Evolutionary conservation across 2,329 filamentous ascomycete species (phyloP), one percentile per base, ranked within the genome.

Genomic region (Paecilomyces sp.): DNA sequence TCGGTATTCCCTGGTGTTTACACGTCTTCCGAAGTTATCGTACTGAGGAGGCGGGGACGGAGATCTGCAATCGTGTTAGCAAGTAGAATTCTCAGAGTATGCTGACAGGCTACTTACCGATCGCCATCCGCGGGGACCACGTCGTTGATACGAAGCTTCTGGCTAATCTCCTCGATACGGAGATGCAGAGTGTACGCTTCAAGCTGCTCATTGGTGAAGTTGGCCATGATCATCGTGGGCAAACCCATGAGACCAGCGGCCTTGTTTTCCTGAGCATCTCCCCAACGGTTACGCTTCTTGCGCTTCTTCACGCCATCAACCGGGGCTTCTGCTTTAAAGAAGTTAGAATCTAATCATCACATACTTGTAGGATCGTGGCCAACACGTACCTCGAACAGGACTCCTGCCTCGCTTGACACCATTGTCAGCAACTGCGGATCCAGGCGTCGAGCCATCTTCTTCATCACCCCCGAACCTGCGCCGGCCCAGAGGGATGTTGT

Each of bases 201-300:
- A 58, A 97, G 86, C 82, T 99, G 94, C 78, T 99, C 94, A 73
- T 89, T 93, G 59, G 94, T 99, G 92, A 99, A 99, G 78, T 93
- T 92, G 64, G 92, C 92, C 77, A 93, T 88, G 75, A 99, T 97
- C 71, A 93, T 91, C 15, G 94, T 99, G 30, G 94, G 92, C 67
- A 99, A 83, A 60, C 94, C 94, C 92, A 99, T 97, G 63, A 99
- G 83, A 65, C 94, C 94, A 60, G 94, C 94, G 61, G 94, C 94
- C 83, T 99, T 99, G 81, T 99, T 99, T 79, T 99, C 94, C 58
- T 91, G 89, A 62, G 91, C 91, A 77, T 97, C 93, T 66, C 94
- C 94, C 94, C 94, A 99, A 74, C 94, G 88, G 76, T 99, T 99
- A 76, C 93, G 89, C 88, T 97, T 97, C 87, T 96, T 97, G 76